Percentiles rank a stretch among this genome's conserved stretches.
phyloP scores from a whole-genome alignment of 176 grass and related monocot species.

The Stipa capillata region DNA sequence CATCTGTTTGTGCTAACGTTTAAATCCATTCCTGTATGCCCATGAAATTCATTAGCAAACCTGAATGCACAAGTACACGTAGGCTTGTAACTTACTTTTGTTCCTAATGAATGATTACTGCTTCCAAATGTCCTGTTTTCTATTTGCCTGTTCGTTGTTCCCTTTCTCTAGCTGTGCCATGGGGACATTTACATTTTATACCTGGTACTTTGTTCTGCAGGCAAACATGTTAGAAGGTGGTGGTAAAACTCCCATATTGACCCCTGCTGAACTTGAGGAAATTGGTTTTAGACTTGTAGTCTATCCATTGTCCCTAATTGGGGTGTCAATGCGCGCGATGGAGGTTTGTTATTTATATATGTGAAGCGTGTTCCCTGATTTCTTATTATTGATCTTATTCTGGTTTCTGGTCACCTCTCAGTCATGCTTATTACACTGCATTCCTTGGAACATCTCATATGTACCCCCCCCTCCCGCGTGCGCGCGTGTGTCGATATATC shows the following conservation, averaged over 20 bases:
- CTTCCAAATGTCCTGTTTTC: neutral
- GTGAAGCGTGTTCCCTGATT: neutral
- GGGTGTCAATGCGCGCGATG: conserved; percentile 92
- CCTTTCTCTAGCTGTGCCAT: neutral
- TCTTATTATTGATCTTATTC: neutral
- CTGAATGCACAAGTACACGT: too few relatives aligned
- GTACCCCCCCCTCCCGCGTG: too few relatives aligned
- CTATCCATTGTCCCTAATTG: conserved; percentile 89
- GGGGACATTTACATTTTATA: conserved; percentile 6
- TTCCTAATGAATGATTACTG: neutral
- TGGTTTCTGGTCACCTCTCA: too few relatives aligned
- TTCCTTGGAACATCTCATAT: too few relatives aligned
- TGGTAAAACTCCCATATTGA: conserved; percentile 90
- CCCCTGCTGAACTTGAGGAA: conserved; percentile 64
- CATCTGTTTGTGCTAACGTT: neutral
- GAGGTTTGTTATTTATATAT: conserved; percentile 46
- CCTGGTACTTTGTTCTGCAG: conserved; percentile 29
- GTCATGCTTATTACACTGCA: too few relatives aligned
- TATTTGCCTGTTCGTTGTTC: neutral
- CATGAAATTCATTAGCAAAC: neutral
- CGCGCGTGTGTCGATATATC: too few relatives aligned
- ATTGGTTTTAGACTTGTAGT: conserved; percentile 76
- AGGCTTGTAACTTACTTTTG: neutral
- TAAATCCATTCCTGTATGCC: neutral
- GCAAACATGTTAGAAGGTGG: conserved; percentile 99